Evolutionary conservation across 148 eudicot species (phyloP).

Genomic region (Chenopodium suecicum): DNA sequence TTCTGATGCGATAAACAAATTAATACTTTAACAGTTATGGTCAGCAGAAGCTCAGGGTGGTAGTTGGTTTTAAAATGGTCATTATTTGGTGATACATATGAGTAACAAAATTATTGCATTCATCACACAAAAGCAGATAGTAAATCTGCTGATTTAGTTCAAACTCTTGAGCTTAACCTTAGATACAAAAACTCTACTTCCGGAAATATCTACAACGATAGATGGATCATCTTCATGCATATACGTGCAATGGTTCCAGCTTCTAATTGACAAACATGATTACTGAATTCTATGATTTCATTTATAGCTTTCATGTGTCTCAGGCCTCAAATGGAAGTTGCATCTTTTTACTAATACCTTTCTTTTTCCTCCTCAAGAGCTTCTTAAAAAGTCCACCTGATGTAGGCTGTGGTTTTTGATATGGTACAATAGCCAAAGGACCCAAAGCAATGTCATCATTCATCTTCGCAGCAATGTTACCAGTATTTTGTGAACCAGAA

Average conservation of each 20-base stretch:
- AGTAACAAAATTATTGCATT: not conserved
- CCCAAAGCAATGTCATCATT: slow-evolving; percentile 17
- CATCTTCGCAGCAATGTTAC: not conserved
- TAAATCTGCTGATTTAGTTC: not conserved
- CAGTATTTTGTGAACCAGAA: not conserved
- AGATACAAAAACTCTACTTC: slow-evolving; percentile 2
- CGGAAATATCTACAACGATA: slow-evolving; percentile 13
- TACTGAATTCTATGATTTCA: not conserved
- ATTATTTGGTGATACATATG: not conserved
- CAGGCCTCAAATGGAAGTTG: slow-evolving; percentile 26
- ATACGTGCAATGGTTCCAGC: not conserved
- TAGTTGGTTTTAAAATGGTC: not conserved
- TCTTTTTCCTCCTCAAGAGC: slow-evolving; percentile 61
- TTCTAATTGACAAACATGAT: not conserved
- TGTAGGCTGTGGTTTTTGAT: slow-evolving; percentile 46
- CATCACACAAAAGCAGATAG: slow-evolving; percentile 2
- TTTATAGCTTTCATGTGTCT: slow-evolving; percentile 5
- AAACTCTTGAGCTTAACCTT: not conserved
- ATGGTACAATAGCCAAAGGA: slow-evolving; percentile 54
- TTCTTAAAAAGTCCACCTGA: slow-evolving; percentile 49
- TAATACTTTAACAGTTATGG: too few relatives aligned
- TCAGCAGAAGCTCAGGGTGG: not conserved
- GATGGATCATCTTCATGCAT: not conserved
- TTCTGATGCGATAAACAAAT: too few relatives aligned
- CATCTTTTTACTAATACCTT: slow-evolving; percentile 38